Conservation (phyloP, 257 asterid genomes). For the Jacaranda mimosifolia region DNA sequence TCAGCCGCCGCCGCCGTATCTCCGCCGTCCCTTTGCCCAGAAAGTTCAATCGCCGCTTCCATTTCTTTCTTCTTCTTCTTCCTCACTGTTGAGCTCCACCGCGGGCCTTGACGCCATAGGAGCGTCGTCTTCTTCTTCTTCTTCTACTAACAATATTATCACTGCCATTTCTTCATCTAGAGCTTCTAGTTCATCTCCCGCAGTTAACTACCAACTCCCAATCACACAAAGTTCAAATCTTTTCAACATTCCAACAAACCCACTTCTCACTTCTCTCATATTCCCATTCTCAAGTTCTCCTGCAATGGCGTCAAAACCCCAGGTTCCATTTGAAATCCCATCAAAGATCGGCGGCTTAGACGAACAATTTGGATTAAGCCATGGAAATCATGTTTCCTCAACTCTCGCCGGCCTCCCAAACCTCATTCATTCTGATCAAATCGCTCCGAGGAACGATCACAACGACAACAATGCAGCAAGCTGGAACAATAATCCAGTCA, state of each 20-base stretch:
- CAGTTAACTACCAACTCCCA: slow-evolving; percentile 42
- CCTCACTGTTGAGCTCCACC: neutral
- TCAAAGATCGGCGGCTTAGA: slow-evolving; percentile 22
- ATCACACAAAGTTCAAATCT: slow-evolving; percentile 40
- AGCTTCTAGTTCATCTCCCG: slow-evolving; percentile 18
- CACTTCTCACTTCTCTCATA: slow-evolving; percentile 55
- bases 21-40: slow-evolving; percentile 73
- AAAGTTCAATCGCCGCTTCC: slow-evolving; percentile 54
- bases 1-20: slow-evolving; percentile 51
- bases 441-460: slow-evolving; percentile 24
- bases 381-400: slow-evolving; percentile 3
- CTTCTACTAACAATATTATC: slow-evolving; percentile 7
- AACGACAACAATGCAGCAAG: slow-evolving; percentile 27
- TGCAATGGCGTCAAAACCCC: slow-evolving; percentile 35
- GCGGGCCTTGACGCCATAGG: slow-evolving; percentile 25
- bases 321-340: slow-evolving; percentile 27
- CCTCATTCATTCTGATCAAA: slow-evolving; percentile 56
- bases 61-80: slow-evolving; percentile 37
- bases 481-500: slow-evolving; percentile 21
- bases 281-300: slow-evolving; percentile 41
- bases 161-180: neutral
- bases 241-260: slow-evolving; percentile 49
- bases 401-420: slow-evolving; percentile 51
- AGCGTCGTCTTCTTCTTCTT: neutral
- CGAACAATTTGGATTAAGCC: slow-evolving; percentile 37